These are phyloP conservation scores for Plantago ovata DNA, from an alignment of 257 asterid species.

Conservation along the genomic window DNA sequence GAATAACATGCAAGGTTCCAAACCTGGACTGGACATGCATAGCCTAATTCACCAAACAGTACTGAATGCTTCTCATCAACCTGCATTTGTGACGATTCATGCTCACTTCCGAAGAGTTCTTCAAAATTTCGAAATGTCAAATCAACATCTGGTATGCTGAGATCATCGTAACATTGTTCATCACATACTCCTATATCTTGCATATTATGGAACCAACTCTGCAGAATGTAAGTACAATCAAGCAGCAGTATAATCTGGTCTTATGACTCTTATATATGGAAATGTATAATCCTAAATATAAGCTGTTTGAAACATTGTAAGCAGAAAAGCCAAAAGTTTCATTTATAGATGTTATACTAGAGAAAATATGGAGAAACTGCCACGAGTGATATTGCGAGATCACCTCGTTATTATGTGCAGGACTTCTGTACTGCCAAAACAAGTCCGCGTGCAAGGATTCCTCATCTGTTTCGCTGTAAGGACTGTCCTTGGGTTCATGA, in stretches of 20 bases:
- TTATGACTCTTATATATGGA: no score
- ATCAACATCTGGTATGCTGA: slow-evolving; percentile 77
- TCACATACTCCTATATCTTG: slow-evolving; percentile 87
- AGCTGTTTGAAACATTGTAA: no score
- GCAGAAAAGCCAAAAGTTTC: neutral
- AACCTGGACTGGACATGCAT: no score
- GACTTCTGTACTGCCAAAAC: slow-evolving; percentile 59
- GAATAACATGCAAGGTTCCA: no score
- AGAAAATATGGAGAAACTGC: neutral
- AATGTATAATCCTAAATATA: neutral
- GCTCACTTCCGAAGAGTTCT: slow-evolving; percentile 61
- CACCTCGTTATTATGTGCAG: slow-evolving; percentile 60
- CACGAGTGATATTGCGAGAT: no score
- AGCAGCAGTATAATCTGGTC: neutral
- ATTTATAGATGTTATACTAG: neutral
- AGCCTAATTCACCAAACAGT: no score
- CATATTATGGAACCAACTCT: slow-evolving; percentile 85
- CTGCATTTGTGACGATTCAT: neutral
- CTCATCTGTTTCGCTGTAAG: slow-evolving; percentile 25
- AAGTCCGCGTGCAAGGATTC: slow-evolving; percentile 49
- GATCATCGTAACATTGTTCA: slow-evolving; percentile 51
- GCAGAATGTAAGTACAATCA: slow-evolving; percentile 20
- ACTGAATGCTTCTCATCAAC: no score
- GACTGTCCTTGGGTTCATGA: slow-evolving; percentile 25
- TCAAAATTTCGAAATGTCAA: slow-evolving; percentile 72